These are phyloP conservation scores for Boletellus ananas DNA, from an alignment of 768 basidiomycete genomes.

Conservation along the genomic window DNA sequence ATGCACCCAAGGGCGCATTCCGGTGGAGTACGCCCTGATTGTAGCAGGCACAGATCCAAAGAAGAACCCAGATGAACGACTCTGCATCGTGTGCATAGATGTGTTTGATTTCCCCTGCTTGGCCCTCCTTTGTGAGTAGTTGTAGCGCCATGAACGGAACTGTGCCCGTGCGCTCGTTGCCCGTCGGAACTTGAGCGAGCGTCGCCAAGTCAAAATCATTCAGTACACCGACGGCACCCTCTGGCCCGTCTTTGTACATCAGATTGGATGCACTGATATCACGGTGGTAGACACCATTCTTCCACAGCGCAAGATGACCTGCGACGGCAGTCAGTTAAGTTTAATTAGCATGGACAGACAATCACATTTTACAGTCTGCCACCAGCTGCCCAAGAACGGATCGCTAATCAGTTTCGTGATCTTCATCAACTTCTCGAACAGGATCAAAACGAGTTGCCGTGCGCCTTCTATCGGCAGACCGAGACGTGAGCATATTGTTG, in stretches of 20 bases:
- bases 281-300: not conserved
- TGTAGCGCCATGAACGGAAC: slow-evolving; percentile 34
- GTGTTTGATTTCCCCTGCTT: not conserved
- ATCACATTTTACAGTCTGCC: slow-evolving; percentile 5
- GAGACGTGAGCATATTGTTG: not conserved
- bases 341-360: not conserved
- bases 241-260: not conserved
- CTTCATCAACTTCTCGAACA: not conserved
- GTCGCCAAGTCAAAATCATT: slow-evolving; percentile 30
- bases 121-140: slow-evolving; percentile 1
- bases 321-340: not conserved
- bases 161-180: slow-evolving; percentile 22
- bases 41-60: not conserved
- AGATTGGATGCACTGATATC: slow-evolving; percentile 3
- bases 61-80: not conserved
- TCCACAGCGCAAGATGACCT: slow-evolving; percentile 8
- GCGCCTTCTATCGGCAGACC: not conserved
- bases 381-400: not conserved
- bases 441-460: slow-evolving; percentile 7
- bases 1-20: not conserved
- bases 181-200: not conserved
- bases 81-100: not conserved
- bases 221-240: slow-evolving; percentile 1
- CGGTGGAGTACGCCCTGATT: no score
- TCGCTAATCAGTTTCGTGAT: not conserved